Evolutionary conservation across 228 moss, liverwort and hornwort genomes (phyloP), one percentile per base, ranked within the genome.

Genomic region (Sphagnum magellanicum): DNA sequence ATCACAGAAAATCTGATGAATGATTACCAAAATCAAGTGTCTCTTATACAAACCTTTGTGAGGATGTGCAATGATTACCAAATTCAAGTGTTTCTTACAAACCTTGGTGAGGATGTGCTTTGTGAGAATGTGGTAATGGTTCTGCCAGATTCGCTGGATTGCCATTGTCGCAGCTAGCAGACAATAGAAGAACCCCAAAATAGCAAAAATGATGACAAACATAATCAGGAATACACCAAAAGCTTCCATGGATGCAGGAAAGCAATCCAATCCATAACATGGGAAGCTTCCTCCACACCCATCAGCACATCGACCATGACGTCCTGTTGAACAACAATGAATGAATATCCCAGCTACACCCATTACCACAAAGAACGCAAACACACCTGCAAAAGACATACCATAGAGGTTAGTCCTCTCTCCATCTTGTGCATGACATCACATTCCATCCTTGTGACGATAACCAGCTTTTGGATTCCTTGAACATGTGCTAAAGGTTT

Each of bases 111-210:
- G 70, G 59, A 81, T 76, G 32, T 72, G 76, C 64, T 81, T 81
- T 14, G 80, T 81, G 48, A 81, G 70, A 8, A 81, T 74, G 63
- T 81, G 80, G 70, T 81, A 81, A 50, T 81, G 80, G 65, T 76
- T 76, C 64, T 81, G 80, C 80, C 80, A 81, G 46, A 81, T 81
- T 67, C 80, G 73, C 65, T 81, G 80, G 50, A 81, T 73, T 6
- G 74, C 80, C 80, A 81, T 81, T 6, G 80, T 81, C 16, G 76
- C 80, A 50, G 80, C 80, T 57, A 81, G 76, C 63, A 81, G 76
- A 50, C 80, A 70, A 46, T 81, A 81, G 13, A 73, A 76, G 8
- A 81, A 63, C 49, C 80, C 80, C 76, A 81, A 51, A 57, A 81
- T 76, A 7, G 80, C 76, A 52, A 81, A 76, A 63, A 81, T 73